These are phyloP conservation scores for Asterella californica DNA, from an alignment of 225 moss, liverwort and hornwort species.

Conservation along the genomic window DNA sequence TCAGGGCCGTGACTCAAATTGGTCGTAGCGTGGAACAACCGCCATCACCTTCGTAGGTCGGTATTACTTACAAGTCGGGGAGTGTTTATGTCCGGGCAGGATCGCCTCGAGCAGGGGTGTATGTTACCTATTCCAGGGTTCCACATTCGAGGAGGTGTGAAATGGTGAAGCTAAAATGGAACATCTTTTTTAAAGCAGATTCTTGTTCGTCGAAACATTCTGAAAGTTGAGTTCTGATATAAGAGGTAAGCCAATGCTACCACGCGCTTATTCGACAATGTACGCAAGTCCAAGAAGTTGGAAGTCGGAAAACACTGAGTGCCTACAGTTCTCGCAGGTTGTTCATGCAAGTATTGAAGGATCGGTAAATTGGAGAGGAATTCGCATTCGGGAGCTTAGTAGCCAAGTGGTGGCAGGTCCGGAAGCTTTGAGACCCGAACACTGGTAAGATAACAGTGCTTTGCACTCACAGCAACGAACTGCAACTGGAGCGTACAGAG, in stretches of 20 bases:
- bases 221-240: not conserved
- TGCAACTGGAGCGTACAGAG: too few species aligned
- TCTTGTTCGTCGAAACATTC: not conserved
- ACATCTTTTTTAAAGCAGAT: not conserved
- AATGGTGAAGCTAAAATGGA: not conserved
- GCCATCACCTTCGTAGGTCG: not conserved
- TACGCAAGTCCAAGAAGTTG: too few species aligned
- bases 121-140: not conserved
- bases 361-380: too few species aligned
- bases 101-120: not conserved
- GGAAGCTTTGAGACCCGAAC: too few species aligned
- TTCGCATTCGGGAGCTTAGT: too few species aligned
- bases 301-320: too few species aligned
- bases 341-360: too few species aligned
- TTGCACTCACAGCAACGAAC: too few species aligned
- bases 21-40: constrained; percentile 20
- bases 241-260: not conserved
- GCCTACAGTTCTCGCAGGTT: too few species aligned
- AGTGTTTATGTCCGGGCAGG: not conserved
- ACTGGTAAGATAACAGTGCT: too few species aligned
- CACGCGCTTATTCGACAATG: not conserved
- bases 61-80: not conserved
- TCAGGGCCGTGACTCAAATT: constrained; percentile 52
- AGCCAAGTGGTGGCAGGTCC: too few species aligned
- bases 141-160: not conserved